A percentile compares a stretch with the other conserved stretches of the same genome.
phyloP scores from a whole-genome alignment of 257 asterid genomes.

The Asclepias syriaca region DNA sequence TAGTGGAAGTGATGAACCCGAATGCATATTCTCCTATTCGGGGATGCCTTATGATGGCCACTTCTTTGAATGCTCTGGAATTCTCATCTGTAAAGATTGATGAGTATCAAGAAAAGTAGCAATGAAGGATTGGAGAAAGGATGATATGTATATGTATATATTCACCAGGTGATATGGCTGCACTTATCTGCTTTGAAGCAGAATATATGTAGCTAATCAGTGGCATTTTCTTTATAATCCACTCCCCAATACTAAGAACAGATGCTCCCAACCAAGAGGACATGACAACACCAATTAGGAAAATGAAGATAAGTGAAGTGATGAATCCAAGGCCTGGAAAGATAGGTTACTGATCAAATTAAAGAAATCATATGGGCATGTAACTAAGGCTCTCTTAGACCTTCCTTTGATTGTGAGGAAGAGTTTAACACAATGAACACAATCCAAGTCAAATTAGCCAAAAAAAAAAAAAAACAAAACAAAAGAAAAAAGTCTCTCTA shows the following conservation, averaged over 20 bases:
- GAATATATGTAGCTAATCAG: constrained; percentile 23
- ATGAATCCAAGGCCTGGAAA: constrained; percentile 26
- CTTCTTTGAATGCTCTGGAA: constrained; percentile 26
- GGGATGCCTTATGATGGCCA: constrained; percentile 28
- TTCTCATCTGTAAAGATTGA: constrained; percentile 13
- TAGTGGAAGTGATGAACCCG: constrained; percentile 24
- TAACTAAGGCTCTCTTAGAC: no score
- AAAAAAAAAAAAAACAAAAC: no score
- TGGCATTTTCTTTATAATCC: constrained; percentile 24
- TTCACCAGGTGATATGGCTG: constrained; percentile 25
- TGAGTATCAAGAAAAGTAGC: not conserved
- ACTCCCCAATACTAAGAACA: constrained; percentile 25
- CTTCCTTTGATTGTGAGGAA: no score
- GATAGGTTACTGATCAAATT: not conserved
- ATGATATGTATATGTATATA: not conserved
- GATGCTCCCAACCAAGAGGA: constrained; percentile 28
- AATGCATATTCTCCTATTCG: constrained; percentile 23
- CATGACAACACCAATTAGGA: constrained; percentile 24
- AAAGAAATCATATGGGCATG: no score
- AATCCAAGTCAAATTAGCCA: no score
- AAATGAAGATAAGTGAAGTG: constrained; percentile 23
- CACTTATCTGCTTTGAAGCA: constrained; percentile 27
- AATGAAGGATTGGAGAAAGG: not conserved
- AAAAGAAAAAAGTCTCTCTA: not conserved
- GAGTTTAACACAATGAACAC: no score